Percentiles rank a stretch among this genome's conserved stretches.
These are phyloP conservation scores for Aurinia saxatilis DNA, from an alignment of 345 rosid species.

Conservation along the genomic window DNA sequence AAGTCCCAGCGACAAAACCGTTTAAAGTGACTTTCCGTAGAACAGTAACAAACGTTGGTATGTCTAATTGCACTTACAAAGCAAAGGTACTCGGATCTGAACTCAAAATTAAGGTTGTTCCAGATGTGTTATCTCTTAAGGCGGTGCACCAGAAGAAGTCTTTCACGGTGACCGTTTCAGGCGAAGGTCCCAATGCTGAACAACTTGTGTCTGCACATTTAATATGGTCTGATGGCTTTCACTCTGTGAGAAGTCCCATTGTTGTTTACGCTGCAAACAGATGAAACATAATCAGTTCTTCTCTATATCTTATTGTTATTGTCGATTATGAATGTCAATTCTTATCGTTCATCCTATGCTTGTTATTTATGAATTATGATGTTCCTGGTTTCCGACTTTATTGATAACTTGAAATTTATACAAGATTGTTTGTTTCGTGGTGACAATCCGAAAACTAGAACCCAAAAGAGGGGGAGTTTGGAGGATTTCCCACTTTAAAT, in stretches of 20 bases:
- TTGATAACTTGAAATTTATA: too few species aligned
- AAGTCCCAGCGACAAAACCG: not conserved
- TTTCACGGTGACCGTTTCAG: slow-evolving; percentile 33
- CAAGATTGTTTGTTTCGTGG: too few species aligned
- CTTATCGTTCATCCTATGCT: not conserved
- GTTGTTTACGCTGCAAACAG: slow-evolving; percentile 12
- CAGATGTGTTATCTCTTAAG: slow-evolving; percentile 30
- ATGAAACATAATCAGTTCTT: not conserved
- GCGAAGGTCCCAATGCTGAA: not conserved
- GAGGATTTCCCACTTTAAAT: too few species aligned
- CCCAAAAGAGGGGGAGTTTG: too few species aligned
- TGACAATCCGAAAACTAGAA: too few species aligned
- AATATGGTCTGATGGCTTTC: slow-evolving; percentile 36
- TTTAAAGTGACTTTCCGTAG: slow-evolving; percentile 31
- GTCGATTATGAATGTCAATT: not conserved
- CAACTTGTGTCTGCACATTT: slow-evolving; percentile 19
- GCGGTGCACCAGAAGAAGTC: slow-evolving; percentile 34
- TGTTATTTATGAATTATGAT: not conserved
- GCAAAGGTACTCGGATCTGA: slow-evolving; percentile 10
- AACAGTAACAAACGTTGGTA: slow-evolving; percentile 58
- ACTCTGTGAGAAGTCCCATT: slow-evolving; percentile 32
- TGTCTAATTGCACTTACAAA: slow-evolving; percentile 35
- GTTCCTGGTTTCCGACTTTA: not conserved
- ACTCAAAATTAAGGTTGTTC: slow-evolving; percentile 32
- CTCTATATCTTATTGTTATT: not conserved